These are phyloP conservation scores for Phycomyces nitens DNA, from an alignment of 192 early-diverging fungal genomes.

Conservation along the genomic window DNA sequence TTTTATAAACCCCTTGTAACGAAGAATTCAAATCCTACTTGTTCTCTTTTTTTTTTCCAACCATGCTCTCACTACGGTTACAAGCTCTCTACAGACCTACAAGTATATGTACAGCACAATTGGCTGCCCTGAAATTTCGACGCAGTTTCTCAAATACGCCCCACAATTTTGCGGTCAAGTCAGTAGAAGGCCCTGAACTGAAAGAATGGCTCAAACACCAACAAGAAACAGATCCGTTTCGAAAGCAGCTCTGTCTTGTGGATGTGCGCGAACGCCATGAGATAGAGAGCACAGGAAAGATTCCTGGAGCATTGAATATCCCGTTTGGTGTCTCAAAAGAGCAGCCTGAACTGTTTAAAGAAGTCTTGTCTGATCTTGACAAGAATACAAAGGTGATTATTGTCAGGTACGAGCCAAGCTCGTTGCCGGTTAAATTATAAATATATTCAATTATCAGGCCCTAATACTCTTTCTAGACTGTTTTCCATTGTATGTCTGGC, in stretches of 20 bases:
- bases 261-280: slow-evolving; percentile 28
- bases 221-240: background rate
- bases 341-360: slow-evolving; percentile 17
- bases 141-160: too few species aligned
- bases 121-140: too few species aligned
- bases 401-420: too few species aligned
- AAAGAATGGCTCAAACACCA: slow-evolving; percentile 10
- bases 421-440: too few species aligned
- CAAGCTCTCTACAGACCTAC: too few species aligned
- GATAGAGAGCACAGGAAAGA: slow-evolving; percentile 25
- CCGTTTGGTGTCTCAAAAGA: slow-evolving; percentile 20
- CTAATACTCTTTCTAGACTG: slow-evolving; percentile 6
- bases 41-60: too few species aligned
- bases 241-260: slow-evolving; percentile 3
- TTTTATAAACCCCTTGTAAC: too few species aligned
- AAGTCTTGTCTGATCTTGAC: slow-evolving; percentile 27
- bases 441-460: too few species aligned
- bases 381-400: slow-evolving; percentile 26
- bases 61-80: too few species aligned
- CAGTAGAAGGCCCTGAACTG: background rate
- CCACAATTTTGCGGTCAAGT: too few species aligned
- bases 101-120: too few species aligned
- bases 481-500: slow-evolving; percentile 32
- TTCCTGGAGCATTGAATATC: slow-evolving; percentile 26
- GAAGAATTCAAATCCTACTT: too few species aligned